Percentiles rank a stretch among this genome's conserved stretches.
These are phyloP conservation scores for Nothophoma quercina DNA, from an alignment of 2,329 filamentous ascomycete species.

Conservation along the genomic window DNA sequence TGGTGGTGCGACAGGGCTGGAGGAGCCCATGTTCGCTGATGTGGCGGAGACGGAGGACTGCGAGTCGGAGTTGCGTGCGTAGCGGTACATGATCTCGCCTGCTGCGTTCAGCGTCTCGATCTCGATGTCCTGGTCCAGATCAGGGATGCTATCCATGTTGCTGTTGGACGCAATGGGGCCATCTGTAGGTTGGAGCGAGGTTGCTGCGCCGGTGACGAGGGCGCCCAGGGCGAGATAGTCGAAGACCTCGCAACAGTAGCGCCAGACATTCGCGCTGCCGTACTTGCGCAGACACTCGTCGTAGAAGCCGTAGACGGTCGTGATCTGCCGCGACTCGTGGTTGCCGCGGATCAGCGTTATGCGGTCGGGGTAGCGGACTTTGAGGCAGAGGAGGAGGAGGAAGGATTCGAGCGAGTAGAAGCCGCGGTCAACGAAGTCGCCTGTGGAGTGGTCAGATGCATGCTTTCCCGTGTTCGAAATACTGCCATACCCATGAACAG, in stretches of 20 bases:
- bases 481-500: slow-evolving; percentile 90
- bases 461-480: too few relatives aligned
- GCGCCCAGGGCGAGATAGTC: slow-evolving; percentile 94
- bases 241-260: slow-evolving; percentile 93
- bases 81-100: slow-evolving; percentile 78
- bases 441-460: slow-evolving; percentile 51
- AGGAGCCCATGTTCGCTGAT: slow-evolving; percentile 44
- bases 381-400: slow-evolving; percentile 91
- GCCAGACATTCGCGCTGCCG: slow-evolving; percentile 95
- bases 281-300: slow-evolving; percentile 97
- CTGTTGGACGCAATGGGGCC: slow-evolving; percentile 60
- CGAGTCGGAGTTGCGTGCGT: slow-evolving; percentile 59
- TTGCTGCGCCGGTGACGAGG: slow-evolving; percentile 84
- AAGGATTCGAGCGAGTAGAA: slow-evolving; percentile 99
- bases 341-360: slow-evolving; percentile 96
- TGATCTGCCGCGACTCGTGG: slow-evolving; percentile 96
- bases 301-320: slow-evolving; percentile 97
- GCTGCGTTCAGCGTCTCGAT: slow-evolving; percentile 91
- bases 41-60: slow-evolving; percentile 47
- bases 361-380: slow-evolving; percentile 95
- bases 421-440: slow-evolving; percentile 96
- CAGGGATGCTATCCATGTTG: slow-evolving; percentile 57
- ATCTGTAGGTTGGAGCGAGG: slow-evolving; percentile 68
- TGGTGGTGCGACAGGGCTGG: slow-evolving; percentile 46
- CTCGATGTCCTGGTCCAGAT: slow-evolving; percentile 77